Base-by-base conservation (phyloP, 2,329 filamentous ascomycete species). In the Gnomoniopsis smithogilvyi region DNA sequence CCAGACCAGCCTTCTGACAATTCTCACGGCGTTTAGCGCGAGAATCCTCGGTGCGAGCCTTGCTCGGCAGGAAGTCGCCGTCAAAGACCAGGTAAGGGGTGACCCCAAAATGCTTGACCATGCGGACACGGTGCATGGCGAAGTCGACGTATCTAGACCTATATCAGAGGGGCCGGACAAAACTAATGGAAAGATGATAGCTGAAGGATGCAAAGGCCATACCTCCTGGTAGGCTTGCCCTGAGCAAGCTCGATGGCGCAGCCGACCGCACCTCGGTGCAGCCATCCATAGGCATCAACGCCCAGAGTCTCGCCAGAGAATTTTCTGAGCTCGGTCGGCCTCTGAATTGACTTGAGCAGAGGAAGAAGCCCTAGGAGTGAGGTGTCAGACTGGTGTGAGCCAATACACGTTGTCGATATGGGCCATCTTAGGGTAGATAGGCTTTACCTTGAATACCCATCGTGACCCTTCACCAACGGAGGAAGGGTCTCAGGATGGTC, bases 271-370 rank as follows among this genome's bases (percentile, higher is more conserved):
- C 93, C 96, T 66, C 95, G 89, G 74, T 99, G 95, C 57, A 99
- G 86, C 95, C 96, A 99, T 72, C 94, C 95, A 80, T 99, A 99
- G 59, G 90, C 94, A 73, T 99, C 95, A 38, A 99, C 88, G n/a
- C 90, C 96, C 50, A 99, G 83, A 1, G 90, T 96, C 74, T 96
- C 88, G 54, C 94, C 95, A 14, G 84, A 78, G 73, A 90, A 97
- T 69, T 92, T 92, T 72, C 92, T 96, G 61, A 99, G 80, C 66
- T 91, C 90, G 53, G 86, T 90, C 69, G 90, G 90, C 69, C 90
- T 92, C 61, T 99, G 95, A 56, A 99, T 98, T 49, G 95, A 98
- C 76, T 98, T 98, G 62, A 99, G 86, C 61, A 98, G 81, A 41
- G 92, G 92, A 36, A 98, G 82, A 56, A 99, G 85, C 48, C 95